Evolutionary conservation across 2,329 filamentous ascomycete species (phyloP).

Genomic region (Hypoxylon rubiginosum): DNA sequence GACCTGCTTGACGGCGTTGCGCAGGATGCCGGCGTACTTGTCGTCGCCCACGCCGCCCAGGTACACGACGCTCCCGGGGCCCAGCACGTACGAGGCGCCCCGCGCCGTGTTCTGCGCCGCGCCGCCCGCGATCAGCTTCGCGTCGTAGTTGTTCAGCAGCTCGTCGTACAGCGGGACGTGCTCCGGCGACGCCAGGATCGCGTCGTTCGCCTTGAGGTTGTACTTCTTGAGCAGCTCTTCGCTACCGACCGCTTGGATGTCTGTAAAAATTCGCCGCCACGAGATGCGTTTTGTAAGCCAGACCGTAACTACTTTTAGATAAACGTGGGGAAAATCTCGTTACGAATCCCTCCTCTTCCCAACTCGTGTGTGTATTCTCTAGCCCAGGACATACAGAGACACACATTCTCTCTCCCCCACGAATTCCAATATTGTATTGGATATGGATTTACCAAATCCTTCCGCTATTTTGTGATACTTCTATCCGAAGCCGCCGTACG

Average conservation of each 20-base stretch:
- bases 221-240: constrained; percentile 92
- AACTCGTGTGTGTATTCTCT: background rate
- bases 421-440: background rate
- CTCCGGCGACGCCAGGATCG: constrained; percentile 94
- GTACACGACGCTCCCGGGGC: constrained; percentile 90
- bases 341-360: background rate
- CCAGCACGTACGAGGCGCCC: constrained; percentile 95
- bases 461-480: background rate
- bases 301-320: background rate
- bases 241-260: constrained; percentile 91
- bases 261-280: constrained; percentile 56
- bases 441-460: no score
- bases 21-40: constrained; percentile 92
- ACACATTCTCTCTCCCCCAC: background rate
- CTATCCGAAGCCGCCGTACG: background rate
- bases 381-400: background rate
- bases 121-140: constrained; percentile 94
- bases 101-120: constrained; percentile 98
- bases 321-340: background rate
- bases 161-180: constrained; percentile 94
- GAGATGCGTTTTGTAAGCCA: background rate
- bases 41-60: constrained; percentile 95
- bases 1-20: constrained; percentile 86
- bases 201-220: constrained; percentile 93
- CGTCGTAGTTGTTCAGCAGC: constrained; percentile 89